These are phyloP conservation scores for Exophiala oligosperma DNA, from an alignment of 2,329 filamentous ascomycete genomes.

Conservation along the genomic window DNA sequence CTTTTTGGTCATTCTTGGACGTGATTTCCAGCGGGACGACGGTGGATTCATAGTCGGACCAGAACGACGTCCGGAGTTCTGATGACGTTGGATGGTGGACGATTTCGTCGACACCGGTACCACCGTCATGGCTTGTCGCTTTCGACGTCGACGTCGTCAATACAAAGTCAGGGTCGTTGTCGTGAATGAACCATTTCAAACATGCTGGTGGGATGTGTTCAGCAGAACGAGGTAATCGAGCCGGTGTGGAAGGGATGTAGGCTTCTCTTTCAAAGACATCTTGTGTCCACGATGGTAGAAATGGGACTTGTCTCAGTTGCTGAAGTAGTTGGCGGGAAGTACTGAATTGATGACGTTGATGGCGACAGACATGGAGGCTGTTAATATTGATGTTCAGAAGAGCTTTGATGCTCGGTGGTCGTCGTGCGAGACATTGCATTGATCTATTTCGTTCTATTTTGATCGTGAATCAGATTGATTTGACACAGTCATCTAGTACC, in stretches of 20 bases:
- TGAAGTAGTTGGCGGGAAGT: neutral
- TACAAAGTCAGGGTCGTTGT: too few relatives aligned
- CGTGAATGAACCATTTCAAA: slow-evolving; percentile 58
- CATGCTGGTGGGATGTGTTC: slow-evolving; percentile 54
- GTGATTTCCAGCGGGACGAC: slow-evolving; percentile 63
- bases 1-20: neutral
- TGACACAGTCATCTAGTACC: too few relatives aligned
- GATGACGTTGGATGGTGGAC: slow-evolving; percentile 3
- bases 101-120: neutral
- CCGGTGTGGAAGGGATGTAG: slow-evolving; percentile 55
- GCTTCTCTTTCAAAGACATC: slow-evolving; percentile 54
- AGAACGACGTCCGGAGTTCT: slow-evolving; percentile 24
- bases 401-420: slow-evolving; percentile 1
- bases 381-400: neutral
- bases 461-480: too few relatives aligned
- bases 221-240: slow-evolving; percentile 48
- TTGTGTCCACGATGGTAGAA: slow-evolving; percentile 38
- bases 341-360: neutral
- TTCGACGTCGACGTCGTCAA: slow-evolving; percentile 44
- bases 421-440: slow-evolving; percentile 11
- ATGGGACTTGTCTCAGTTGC: slow-evolving; percentile 9
- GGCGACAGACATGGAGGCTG: neutral
- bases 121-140: slow-evolving; percentile 17
- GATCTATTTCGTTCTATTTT: neutral
- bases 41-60: slow-evolving; percentile 44